These are phyloP conservation scores for Xylariomycetidae sp. DNA, from an alignment of 2,329 filamentous ascomycete genomes.

Conservation along the genomic window DNA sequence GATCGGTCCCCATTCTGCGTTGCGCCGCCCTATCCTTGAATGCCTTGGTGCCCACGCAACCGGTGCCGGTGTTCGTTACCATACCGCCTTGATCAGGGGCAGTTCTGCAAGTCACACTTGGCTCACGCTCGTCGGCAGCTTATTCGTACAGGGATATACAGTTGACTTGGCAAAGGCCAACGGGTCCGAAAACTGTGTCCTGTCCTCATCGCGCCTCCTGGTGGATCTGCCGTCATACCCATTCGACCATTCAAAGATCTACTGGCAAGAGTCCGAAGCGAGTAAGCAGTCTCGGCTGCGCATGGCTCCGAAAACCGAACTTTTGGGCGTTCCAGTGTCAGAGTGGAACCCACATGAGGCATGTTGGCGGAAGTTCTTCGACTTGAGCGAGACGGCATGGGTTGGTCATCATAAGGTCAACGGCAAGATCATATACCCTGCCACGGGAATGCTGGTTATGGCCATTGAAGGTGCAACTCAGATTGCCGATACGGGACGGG, in stretches of 20 bases:
- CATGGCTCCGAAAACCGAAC: constrained; percentile 14
- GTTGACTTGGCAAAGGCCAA: constrained; percentile 4
- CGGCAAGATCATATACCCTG: constrained; percentile 23
- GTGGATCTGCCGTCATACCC: constrained; percentile 19
- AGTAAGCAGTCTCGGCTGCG: constrained; percentile 13
- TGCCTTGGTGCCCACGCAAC: no score
- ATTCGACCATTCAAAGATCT: constrained; percentile 16
- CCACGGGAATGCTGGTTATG: constrained; percentile 23
- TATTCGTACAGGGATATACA: constrained; percentile 10
- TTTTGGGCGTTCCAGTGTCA: constrained; percentile 18
- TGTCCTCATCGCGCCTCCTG: no score
- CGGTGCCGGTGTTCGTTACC: constrained; percentile 5
- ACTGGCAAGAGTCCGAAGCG: constrained; percentile 21
- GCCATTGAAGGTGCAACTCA: constrained; percentile 26
- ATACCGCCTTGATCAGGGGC: constrained; percentile 9
- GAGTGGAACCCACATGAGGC: constrained; percentile 17
- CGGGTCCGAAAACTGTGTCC: no score
- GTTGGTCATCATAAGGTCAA: constrained; percentile 22
- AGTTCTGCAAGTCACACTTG: constrained; percentile 7
- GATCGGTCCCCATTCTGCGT: constrained; percentile 24
- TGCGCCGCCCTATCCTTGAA: constrained; percentile 26
- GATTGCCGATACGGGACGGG: no score
- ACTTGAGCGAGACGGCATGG: constrained; percentile 20
- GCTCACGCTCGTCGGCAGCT: constrained; percentile 8
- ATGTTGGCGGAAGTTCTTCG: constrained; percentile 20